Evolutionary conservation across 2,329 filamentous ascomycete species (phyloP).

Genomic region (Chaetomium olivaceum): DNA sequence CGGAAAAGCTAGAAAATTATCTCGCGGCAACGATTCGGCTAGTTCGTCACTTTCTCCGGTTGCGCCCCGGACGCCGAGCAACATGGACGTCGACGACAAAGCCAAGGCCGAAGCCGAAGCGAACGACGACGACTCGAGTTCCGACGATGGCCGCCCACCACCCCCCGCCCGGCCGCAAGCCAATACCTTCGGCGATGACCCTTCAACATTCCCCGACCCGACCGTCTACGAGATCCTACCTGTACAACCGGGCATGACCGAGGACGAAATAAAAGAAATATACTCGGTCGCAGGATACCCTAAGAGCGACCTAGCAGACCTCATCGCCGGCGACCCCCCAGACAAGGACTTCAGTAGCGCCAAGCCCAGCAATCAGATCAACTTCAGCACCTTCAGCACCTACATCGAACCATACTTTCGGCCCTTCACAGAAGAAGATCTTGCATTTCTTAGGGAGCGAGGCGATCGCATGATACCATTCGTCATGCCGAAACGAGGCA

Average conservation of each 20-base stretch:
- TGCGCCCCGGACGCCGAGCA: constrained; percentile 51
- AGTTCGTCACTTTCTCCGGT: constrained; percentile 63
- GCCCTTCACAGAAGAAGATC: constrained; percentile 86
- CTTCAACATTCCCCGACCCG: constrained; percentile 85
- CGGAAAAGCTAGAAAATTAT: constrained; percentile 51
- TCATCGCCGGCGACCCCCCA: constrained; percentile 85
- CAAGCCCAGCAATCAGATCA: constrained; percentile 92
- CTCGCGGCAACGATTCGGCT: constrained; percentile 55
- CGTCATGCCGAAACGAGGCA: constrained; percentile 79
- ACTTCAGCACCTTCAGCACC: constrained; percentile 86
- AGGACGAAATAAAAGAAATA: constrained; percentile 84
- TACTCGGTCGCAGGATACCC: constrained; percentile 87
- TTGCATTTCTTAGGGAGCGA: constrained; percentile 87
- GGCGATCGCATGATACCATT: constrained; percentile 84
- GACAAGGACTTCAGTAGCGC: constrained; percentile 95
- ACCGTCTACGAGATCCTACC: constrained; percentile 91
- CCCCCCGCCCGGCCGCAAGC: constrained; percentile 69
- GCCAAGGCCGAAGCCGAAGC: constrained; percentile 22
- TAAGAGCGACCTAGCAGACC: constrained; percentile 72
- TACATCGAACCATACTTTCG: constrained; percentile 92
- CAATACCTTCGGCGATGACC: constrained; percentile 90
- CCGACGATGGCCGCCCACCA: constrained; percentile 62
- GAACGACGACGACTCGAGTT: constrained; percentile 48
- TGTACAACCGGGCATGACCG: constrained; percentile 71
- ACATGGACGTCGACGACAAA: constrained; percentile 62